Conservation (phyloP, 495 filamentous ascomycete species). For the Amniculicola lignicola region DNA sequence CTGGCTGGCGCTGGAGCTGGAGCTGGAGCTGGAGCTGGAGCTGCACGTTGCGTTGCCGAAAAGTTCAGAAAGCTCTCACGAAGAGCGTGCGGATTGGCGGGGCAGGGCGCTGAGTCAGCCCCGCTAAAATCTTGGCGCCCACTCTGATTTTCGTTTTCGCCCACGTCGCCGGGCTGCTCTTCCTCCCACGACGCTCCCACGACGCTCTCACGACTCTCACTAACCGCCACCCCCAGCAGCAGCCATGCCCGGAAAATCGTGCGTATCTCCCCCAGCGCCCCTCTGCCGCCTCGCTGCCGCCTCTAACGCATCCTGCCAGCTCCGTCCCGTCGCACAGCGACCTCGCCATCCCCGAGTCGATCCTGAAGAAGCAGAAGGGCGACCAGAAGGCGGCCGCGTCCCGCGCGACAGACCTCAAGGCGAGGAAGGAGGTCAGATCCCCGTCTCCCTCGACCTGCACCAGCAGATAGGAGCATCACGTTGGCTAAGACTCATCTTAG, state of each 20-base stretch:
- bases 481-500: slow-evolving; percentile 51
- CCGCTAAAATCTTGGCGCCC: background rate
- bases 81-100: background rate
- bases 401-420: slow-evolving; percentile 70
- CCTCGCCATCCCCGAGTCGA: slow-evolving; percentile 26
- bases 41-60: too few species aligned
- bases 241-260: slow-evolving; percentile 19
- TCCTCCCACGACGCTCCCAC: background rate
- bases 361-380: slow-evolving; percentile 86
- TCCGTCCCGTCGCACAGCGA: slow-evolving; percentile 18
- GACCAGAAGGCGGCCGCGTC: slow-evolving; percentile 94
- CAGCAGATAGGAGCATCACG: slow-evolving; percentile 34
- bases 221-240: slow-evolving; percentile 19
- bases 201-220: too few species aligned
- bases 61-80: background rate
- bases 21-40: too few species aligned
- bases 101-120: background rate
- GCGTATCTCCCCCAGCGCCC: background rate
- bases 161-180: background rate
- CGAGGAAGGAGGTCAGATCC: slow-evolving; percentile 75
- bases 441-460: slow-evolving; percentile 32
- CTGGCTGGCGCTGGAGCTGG: too few species aligned
- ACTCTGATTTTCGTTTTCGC: background rate
- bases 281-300: too few species aligned
- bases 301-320: slow-evolving; percentile 6